Percentiles rank a stretch among this genome's conserved stretches.
Evolutionary conservation across 305 asterid genomes (phyloP).

Genomic region (Fraxinus sp.): DNA sequence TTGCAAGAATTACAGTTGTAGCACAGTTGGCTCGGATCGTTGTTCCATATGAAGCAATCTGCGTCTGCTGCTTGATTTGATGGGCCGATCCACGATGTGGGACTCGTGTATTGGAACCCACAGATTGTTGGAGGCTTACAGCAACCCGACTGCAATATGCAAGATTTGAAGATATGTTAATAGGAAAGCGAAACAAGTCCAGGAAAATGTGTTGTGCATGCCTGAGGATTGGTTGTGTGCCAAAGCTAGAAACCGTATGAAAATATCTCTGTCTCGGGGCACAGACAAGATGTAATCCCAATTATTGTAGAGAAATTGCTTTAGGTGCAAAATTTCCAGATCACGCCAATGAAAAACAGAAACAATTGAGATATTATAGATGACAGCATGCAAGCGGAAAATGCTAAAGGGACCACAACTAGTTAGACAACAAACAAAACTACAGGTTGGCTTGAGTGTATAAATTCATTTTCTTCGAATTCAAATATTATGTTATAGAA

Average conservation of each 20-base stretch:
- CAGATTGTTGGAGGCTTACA: slow-evolving; percentile 81
- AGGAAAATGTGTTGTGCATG: neutral
- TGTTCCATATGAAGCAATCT: slow-evolving; percentile 69
- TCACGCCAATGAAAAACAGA: slow-evolving; percentile 14
- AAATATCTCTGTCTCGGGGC: neutral
- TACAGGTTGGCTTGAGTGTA: slow-evolving; percentile 8
- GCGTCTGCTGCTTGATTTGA: slow-evolving; percentile 44
- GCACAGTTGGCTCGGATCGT: slow-evolving; percentile 70
- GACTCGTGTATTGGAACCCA: slow-evolving; percentile 60
- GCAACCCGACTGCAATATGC: slow-evolving; percentile 64
- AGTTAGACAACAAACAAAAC: slow-evolving; percentile 4
- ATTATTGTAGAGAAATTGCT: slow-evolving; percentile 12
- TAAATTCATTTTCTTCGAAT: neutral
- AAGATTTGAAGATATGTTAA: neutral
- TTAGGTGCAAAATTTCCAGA: slow-evolving; percentile 1
- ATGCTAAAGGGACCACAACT: slow-evolving; percentile 26
- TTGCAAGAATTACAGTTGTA: slow-evolving; percentile 82
- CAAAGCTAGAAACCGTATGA: neutral
- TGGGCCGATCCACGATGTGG: slow-evolving; percentile 64
- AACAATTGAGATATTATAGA: slow-evolving; percentile 8
- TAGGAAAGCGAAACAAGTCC: neutral
- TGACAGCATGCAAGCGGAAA: neutral
- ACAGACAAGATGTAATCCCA: slow-evolving; percentile 2
- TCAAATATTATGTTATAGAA: neutral
- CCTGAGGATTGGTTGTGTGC: neutral